Conservation (phyloP, 192 early-diverging fungal species). For the Funneliformis mosseae region DNA sequence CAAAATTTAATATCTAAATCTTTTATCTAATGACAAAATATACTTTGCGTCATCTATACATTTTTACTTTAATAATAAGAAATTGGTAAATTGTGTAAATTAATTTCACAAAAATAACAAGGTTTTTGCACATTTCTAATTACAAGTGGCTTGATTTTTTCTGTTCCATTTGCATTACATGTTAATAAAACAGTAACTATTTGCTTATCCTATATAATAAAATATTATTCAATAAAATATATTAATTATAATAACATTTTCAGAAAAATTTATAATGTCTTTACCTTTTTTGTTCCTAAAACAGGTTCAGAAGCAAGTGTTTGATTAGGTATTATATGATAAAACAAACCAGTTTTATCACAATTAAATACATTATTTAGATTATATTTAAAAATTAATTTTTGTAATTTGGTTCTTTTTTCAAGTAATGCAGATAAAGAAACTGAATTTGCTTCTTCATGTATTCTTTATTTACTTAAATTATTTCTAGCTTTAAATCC, state of each 20-base stretch:
- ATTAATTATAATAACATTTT: no score
- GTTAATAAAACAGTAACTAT: neutral
- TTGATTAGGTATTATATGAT: neutral
- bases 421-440: neutral
- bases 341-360: constrained; percentile 9
- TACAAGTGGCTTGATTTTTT: no score
- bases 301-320: neutral
- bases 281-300: neutral
- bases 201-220: neutral
- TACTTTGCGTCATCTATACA: neutral
- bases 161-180: neutral
- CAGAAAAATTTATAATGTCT: no score
- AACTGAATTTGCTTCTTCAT: neutral
- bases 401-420: neutral
- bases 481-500: constrained; percentile 2
- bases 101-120: neutral
- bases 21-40: neutral
- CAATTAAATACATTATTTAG: neutral
- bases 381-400: constrained; percentile 9
- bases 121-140: no score
- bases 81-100: neutral
- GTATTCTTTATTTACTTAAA: neutral
- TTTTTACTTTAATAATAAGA: neutral
- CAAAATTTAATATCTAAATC: neutral
- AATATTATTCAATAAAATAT: no score